These are phyloP conservation scores for Fusarium caatingaense DNA, from an alignment of 2,329 filamentous ascomycete species.

Conservation along the genomic window DNA sequence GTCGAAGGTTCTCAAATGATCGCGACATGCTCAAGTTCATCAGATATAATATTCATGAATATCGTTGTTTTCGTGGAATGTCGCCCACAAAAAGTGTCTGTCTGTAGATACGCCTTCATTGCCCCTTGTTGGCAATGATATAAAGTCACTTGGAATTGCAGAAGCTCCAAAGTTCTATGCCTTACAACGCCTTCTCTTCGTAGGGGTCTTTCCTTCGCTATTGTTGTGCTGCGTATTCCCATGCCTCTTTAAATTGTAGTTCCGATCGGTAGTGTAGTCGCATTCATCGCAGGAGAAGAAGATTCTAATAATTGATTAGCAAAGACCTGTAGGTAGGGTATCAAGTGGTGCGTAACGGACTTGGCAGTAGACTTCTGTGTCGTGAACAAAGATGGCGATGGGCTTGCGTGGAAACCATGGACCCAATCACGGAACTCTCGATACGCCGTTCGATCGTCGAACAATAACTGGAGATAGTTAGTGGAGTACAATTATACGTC, in stretches of 20 bases:
- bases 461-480: background rate
- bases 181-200: background rate
- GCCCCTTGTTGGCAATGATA: background rate
- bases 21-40: background rate
- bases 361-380: rapidly evolving
- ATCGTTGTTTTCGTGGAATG: background rate
- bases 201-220: too few species aligned
- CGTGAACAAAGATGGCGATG: rapidly evolving
- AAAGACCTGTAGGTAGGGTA: rapidly evolving
- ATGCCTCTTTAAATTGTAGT: background rate
- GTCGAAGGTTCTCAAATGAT: background rate
- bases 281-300: background rate
- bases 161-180: background rate
- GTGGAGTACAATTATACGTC: background rate
- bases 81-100: background rate
- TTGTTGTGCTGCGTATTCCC: background rate
- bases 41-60: background rate
- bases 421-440: constrained; percentile 11
- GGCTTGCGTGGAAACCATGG: background rate
- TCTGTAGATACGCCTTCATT: background rate
- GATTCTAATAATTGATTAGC: background rate
- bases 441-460: background rate
- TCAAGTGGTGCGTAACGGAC: background rate
- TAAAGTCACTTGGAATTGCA: background rate
- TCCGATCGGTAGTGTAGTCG: background rate